Conservation (phyloP, 208 protist genomes). For the Acanthamoeba polyphaga region DNA sequence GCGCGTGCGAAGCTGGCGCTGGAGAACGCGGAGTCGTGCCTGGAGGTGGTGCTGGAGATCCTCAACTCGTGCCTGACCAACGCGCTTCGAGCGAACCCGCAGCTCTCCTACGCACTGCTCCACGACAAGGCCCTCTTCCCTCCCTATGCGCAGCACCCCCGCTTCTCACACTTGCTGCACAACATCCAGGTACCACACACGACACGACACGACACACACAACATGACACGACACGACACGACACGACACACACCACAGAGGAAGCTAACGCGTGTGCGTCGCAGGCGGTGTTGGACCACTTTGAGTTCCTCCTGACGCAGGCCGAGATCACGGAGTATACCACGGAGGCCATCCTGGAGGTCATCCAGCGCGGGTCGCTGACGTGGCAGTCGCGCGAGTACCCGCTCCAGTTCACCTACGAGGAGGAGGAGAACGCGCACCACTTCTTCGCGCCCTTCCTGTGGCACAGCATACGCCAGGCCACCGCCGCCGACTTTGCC, state of each 20-base stretch:
- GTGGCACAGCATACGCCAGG: constrained; percentile 14
- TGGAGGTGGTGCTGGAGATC: constrained; percentile 64
- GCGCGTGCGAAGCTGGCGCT: background rate
- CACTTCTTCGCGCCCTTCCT: constrained; percentile 56
- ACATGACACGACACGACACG: too few relatives aligned
- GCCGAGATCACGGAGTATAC: constrained; percentile 11
- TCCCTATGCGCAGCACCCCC: constrained; percentile 11
- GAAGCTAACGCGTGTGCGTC: background rate
- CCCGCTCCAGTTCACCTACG: constrained; percentile 71
- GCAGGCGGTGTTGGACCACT: constrained; percentile 53
- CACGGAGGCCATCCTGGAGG: constrained; percentile 19
- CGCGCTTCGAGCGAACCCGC: constrained; percentile 21
- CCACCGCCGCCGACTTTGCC: background rate
- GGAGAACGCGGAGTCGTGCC: background rate
- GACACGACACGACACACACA: too few relatives aligned
- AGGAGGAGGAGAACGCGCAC: constrained; percentile 43
- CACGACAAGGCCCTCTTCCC: constrained; percentile 42
- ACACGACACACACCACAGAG: too few relatives aligned
- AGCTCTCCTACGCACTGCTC: constrained; percentile 58
- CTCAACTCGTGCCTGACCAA: constrained; percentile 62
- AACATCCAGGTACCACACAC: constrained; percentile 36
- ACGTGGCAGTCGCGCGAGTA: constrained; percentile 50
- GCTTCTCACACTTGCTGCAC: constrained; percentile 15
- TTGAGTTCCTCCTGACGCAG: constrained; percentile 3
- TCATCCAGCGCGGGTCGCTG: constrained; percentile 54